Evolutionary conservation across 2,329 filamentous ascomycete genomes (phyloP), one percentile per base, ranked within the genome.

Genomic region (Penicillium fuscoglaucum): DNA sequence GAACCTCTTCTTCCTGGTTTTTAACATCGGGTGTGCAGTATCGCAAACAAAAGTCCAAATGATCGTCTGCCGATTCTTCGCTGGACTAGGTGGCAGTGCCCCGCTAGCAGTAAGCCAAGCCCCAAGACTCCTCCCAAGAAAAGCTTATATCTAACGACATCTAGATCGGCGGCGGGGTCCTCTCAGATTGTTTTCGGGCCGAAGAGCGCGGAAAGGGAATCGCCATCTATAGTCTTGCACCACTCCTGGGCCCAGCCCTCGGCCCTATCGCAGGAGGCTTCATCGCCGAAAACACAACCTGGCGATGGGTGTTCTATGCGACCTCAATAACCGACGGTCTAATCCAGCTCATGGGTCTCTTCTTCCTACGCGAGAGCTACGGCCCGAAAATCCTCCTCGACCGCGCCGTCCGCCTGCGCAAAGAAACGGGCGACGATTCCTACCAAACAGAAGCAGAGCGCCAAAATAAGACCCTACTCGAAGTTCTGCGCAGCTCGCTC

Each of bases 221-320:
- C 56, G 82, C 82, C 2, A 80, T 89, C 40, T 89, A 88, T 74
- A 83, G 79, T 51, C 78, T 89, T 0, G 83, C 82, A 1, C 87
- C 87, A 0, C 77, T 90, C 0, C 80, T 90, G 0, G 87, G 87
- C 0, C 87, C 87, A 3, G 85, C 85, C 0, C 75, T 89, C 5
- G 87, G 87, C 0, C 88, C 87, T 0, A 84, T 90, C 2, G 81
- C 82, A 0, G 87, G 87, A 10, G 87, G 84, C 0, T 90, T 86
- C 68, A 85, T 90, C 26, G 80, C 85, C 0, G 75, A 87, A 65
- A 61, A 83, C 77, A 84, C 82, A 8, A 85, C 82, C 1, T 91
- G 89, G 89, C 82, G 88, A 40, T 91, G 89, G 89, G 83, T 85
- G 8, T 91, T 91, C 75, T 90, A 83, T 74, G 79, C 84, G 0